Conservation (phyloP, 106 monocot genomes). For the Hemerocallis citrina region DNA sequence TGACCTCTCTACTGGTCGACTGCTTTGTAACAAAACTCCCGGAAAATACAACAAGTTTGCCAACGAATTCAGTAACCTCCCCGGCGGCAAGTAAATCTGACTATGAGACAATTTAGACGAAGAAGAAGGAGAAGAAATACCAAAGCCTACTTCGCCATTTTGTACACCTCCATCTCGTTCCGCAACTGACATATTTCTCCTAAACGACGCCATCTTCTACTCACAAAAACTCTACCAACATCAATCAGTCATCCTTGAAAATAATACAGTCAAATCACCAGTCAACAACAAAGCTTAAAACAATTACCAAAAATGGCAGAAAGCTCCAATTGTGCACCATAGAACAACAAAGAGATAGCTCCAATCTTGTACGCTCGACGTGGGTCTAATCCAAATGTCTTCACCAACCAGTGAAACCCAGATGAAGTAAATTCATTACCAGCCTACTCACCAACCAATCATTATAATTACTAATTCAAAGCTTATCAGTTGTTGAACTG, state of each 20-base stretch:
- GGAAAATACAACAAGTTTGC: slow-evolving; percentile 11
- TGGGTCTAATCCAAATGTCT: neutral
- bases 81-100: slow-evolving; percentile 21
- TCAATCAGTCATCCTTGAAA: neutral
- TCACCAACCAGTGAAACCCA: neutral
- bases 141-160: slow-evolving; percentile 20
- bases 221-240: neutral
- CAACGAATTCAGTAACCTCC: slow-evolving; percentile 28
- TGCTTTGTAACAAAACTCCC: slow-evolving; percentile 14
- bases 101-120: slow-evolving; percentile 29
- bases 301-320: neutral
- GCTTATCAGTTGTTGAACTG: neutral
- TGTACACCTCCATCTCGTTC: slow-evolving; percentile 30
- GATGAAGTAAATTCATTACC: neutral
- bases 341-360: no score
- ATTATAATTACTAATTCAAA: neutral
- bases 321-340: neutral
- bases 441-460: neutral
- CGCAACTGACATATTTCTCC: slow-evolving; percentile 39
- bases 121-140: slow-evolving; percentile 23
- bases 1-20: slow-evolving; percentile 26
- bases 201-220: slow-evolving; percentile 41
- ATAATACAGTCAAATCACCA: neutral
- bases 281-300: neutral
- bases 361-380: neutral